Evolutionary conservation across 768 basidiomycete species (phyloP), one percentile per base, ranked within the genome.

Genomic region (Candolleomyces aberdarensis): DNA sequence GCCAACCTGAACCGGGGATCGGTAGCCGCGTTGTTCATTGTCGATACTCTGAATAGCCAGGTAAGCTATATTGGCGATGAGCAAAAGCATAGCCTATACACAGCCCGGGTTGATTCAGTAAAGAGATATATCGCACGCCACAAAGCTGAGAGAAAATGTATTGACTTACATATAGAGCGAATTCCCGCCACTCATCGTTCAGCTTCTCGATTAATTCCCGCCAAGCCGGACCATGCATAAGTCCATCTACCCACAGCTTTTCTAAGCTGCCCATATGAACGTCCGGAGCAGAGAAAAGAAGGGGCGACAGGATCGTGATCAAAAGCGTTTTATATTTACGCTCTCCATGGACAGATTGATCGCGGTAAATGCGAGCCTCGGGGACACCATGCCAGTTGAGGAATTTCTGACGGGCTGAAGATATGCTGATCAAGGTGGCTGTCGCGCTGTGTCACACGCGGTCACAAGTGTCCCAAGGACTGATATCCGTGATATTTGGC

Each of bases 1-100:
- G 2, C 75, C 70, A 41, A 80, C 72, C 63, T 83, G 81, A 2
- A 75, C 70, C 11, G 77, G 76, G 5, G 74, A 0, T 41, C 15
- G 13, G 59, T 60, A 2, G 5, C 36, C 36, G 36, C 8, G 36
- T 6, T 11, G 44, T 5, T 17, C 44, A 17, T 58, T 64, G 57
- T 76, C 74, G 20, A 76, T 70, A 53, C 71, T 75, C 55, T 76
- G 74, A 48, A 86, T 84, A 0, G 83, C 79, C 15, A 88, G 73
- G 62, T 86, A 84, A 0, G 77, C 79, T 0, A 87, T 81, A 57
- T 86, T 85, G 15, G 82, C 83, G 53, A 80, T 82, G 20, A 87
- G 67, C 14, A 87, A 71, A 7, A 87, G 81, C 5, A 82, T 81
- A 0, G 80, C 79, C 85, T 86, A 53, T 5, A 26, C 26, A 26